phyloP scores from a whole-genome alignment of 495 filamentous ascomycete species.

The Penicillium manginii region DNA sequence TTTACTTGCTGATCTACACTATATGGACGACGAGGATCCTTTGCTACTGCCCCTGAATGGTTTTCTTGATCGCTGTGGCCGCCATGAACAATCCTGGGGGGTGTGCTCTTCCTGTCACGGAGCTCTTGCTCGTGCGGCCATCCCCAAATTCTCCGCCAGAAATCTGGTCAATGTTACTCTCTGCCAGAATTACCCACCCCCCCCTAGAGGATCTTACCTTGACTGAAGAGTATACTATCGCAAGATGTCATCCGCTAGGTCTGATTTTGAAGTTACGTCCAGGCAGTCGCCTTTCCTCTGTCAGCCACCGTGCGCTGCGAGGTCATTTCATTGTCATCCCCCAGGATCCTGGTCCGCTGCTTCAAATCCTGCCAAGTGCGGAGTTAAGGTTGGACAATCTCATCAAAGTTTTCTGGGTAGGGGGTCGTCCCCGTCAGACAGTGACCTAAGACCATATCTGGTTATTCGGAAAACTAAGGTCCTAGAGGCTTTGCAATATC shows the following conservation, averaged over 20 bases:
- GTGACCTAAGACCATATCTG: neutral
- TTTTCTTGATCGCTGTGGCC: too few species aligned
- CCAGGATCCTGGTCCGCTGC: conserved; percentile 17
- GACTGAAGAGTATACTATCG: neutral
- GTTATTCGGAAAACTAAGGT: conserved; percentile 13
- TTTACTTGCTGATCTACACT: too few species aligned
- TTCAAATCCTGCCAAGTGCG: conserved; percentile 15
- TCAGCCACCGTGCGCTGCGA: conserved; percentile 11
- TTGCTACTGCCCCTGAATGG: too few species aligned
- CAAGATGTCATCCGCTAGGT: neutral
- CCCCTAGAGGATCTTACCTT: neutral
- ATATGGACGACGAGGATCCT: too few species aligned
- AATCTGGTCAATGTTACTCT: too few species aligned
- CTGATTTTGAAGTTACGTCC: neutral
- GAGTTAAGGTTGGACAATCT: conserved; percentile 1
- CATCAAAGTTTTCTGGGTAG: conserved; percentile 12
- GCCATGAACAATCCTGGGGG: too few species aligned
- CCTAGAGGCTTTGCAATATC: conserved; percentile 14
- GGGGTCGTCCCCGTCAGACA: too few species aligned
- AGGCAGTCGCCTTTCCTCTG: neutral
- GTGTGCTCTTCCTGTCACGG: too few species aligned
- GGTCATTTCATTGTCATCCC: conserved; percentile 20
- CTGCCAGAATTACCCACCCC: conserved; percentile 14
- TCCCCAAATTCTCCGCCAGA: too few species aligned
- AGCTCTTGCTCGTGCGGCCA: too few species aligned